Percentiles rank a stretch among this genome's conserved stretches.
Conservation (phyloP, 2,329 filamentous ascomycete genomes). For the Penicillium griseofulvum region DNA sequence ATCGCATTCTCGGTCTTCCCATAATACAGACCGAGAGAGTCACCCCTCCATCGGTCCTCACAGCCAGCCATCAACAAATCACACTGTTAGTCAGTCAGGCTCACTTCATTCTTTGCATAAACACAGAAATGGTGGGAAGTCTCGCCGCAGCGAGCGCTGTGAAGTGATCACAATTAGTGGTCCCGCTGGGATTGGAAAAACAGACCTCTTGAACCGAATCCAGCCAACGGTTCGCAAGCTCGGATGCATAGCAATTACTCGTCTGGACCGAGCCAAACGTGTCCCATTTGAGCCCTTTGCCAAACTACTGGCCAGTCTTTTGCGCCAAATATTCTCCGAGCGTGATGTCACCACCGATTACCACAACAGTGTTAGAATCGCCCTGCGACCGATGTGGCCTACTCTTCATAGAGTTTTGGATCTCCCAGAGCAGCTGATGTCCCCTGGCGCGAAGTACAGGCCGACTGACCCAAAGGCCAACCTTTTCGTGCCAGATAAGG, state of each 20-base stretch:
- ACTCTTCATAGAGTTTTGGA: constrained; percentile 58
- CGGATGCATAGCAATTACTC: constrained; percentile 60
- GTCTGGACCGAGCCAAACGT: constrained; percentile 59
- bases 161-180: constrained; percentile 60
- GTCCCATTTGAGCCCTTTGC: constrained; percentile 62
- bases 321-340: constrained; percentile 65
- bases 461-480: constrained; percentile 32
- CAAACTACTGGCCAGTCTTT: constrained; percentile 58
- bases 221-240: constrained; percentile 56
- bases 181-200: constrained; percentile 59
- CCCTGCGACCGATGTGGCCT: constrained; percentile 58
- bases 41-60: constrained; percentile 30
- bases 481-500: constrained; percentile 33
- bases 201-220: constrained; percentile 58
- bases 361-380: constrained; percentile 56
- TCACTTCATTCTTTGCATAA: constrained; percentile 32
- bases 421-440: constrained; percentile 64
- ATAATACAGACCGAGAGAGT: constrained; percentile 31
- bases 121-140: constrained; percentile 47
- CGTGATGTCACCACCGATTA: constrained; percentile 61
- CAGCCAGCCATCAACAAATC: constrained; percentile 33
- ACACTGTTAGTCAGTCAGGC: constrained; percentile 33
- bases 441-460: constrained; percentile 37
- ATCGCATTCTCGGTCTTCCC: constrained; percentile 37
- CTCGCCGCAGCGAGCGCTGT: constrained; percentile 55